Evolutionary conservation across 2,329 filamentous ascomycete genomes (phyloP).

Genomic region (Lasiodiplodia citricola): DNA sequence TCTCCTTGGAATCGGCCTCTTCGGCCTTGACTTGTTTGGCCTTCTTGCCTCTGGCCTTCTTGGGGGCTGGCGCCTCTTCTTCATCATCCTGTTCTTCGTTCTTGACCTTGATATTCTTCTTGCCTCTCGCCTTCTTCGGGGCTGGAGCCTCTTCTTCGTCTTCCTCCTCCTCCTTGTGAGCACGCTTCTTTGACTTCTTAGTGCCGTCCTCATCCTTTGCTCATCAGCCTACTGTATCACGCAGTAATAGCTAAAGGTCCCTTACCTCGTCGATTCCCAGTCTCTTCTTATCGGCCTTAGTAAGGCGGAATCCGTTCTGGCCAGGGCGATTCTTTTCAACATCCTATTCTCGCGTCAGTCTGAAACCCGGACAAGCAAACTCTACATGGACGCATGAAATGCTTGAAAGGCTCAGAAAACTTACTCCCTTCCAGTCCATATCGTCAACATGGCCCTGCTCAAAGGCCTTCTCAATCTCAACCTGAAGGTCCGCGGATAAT

Average conservation of each 20-base stretch:
- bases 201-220: constrained; percentile 33
- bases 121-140: constrained; percentile 33
- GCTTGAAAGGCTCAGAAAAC: constrained; percentile 41
- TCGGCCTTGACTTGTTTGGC: constrained; percentile 26
- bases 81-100: constrained; percentile 35
- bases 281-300: constrained; percentile 35
- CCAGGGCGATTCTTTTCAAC: constrained; percentile 74
- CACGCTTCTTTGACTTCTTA: constrained; percentile 47
- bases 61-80: constrained; percentile 37
- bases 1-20: too few species aligned
- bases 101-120: constrained; percentile 36
- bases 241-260: constrained; percentile 13
- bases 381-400: constrained; percentile 27
- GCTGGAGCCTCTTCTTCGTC: constrained; percentile 42
- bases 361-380: constrained; percentile 31
- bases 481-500: constrained; percentile 68
- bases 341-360: constrained; percentile 60
- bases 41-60: constrained; percentile 39
- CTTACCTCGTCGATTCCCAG: constrained; percentile 34
- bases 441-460: constrained; percentile 80
- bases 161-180: constrained; percentile 36
- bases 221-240: neutral
- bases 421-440: constrained; percentile 87
- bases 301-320: constrained; percentile 64
- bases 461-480: constrained; percentile 75